Evolutionary conservation across 1,284 basidiomycete species (phyloP), one percentile per base, ranked within the genome.

Genomic region (Puccinia novopanici): DNA sequence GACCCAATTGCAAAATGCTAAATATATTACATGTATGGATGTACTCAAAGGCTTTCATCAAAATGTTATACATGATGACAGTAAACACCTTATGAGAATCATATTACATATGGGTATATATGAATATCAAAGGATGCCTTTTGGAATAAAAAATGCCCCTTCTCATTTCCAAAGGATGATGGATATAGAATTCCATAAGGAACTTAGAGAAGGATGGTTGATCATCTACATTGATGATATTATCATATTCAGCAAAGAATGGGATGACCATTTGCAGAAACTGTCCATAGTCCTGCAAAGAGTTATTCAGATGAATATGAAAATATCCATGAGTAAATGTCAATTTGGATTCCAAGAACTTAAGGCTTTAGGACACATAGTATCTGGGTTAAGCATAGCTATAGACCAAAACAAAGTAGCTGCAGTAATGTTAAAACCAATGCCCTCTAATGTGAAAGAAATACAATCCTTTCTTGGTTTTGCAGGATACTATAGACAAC

Each of bases 371-470:
- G 87, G 88, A 0, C 86, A 86, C 4, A 34, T 34, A 34, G 34
- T 34, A 2, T 34, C 34, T 34, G 34, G 34, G 4, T 34, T 34
- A 34, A 78, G 82, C 88, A 50, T 89, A n/a, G 45, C 59, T 0
- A 89, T 89, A 87, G 86, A 88, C 75, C 83, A 84, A 0, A 82
- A 73, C 1, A 89, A 89, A 82, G 81, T 89, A 0, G 45, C 84
- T 0, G 84, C 85, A 0, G 85, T 89, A 59, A 34, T 70, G 0
- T 76, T 84, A 6, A 89, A 88, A 88, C 86, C 86, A 0, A 40
- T 37, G 0, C 88, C 88, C 1, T 34, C 34, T 2, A 34, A 34
- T 34, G 34, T 34, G 1, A 34, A 34, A 22, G 45, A 74, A 37
- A 55, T n/a, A 34, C 27, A 34, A 55, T 55, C 52, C 13, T 55